phyloP scores from a whole-genome alignment of 2,329 filamentous ascomycete species.

The Myriangium duriaei region DNA sequence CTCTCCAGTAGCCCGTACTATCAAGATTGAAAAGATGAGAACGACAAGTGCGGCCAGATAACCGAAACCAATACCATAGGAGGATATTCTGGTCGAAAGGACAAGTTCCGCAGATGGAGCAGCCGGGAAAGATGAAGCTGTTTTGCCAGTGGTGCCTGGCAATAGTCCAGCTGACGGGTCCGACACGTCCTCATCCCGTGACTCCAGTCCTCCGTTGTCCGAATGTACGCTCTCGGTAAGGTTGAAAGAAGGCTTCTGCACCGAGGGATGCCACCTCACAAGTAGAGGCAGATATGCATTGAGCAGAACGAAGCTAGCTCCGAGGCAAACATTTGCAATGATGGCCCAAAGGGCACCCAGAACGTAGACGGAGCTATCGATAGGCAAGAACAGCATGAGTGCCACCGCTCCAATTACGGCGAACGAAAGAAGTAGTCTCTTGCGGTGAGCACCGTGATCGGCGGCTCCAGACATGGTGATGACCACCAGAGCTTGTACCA shows the following conservation, averaged over 20 bases:
- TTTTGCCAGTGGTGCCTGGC: slow-evolving; percentile 15
- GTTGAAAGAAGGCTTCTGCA: slow-evolving; percentile 20
- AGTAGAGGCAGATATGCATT: slow-evolving; percentile 91
- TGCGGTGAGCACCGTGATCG: slow-evolving; percentile 80
- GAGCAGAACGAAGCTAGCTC: slow-evolving; percentile 84
- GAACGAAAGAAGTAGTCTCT: slow-evolving; percentile 75
- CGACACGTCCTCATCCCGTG: slow-evolving; percentile 13
- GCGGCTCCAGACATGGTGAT: slow-evolving; percentile 94
- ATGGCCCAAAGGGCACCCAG: slow-evolving; percentile 76
- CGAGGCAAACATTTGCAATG: slow-evolving; percentile 85
- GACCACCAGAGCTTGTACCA: slow-evolving; percentile 79
- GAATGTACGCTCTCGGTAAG: slow-evolving; percentile 4
- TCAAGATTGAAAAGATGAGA: slow-evolving; percentile 66
- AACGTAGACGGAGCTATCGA: slow-evolving; percentile 63
- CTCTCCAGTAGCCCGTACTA: slow-evolving; percentile 60
- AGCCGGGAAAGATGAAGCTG: slow-evolving; percentile 15
- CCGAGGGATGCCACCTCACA: slow-evolving; percentile 67
- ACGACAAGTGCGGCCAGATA: slow-evolving; percentile 78
- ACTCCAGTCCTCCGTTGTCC: neutral
- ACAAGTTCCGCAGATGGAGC: slow-evolving; percentile 54
- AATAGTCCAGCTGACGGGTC: slow-evolving; percentile 28
- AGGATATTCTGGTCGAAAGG: slow-evolving; percentile 81
- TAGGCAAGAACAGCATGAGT: slow-evolving; percentile 79
- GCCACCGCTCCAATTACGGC: slow-evolving; percentile 67
- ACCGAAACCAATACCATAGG: slow-evolving; percentile 84